A percentile compares a stretch with the other conserved stretches of the same genome.
Evolutionary conservation across 106 monocot genomes (phyloP).

Genomic region (Acorus gramineus): DNA sequence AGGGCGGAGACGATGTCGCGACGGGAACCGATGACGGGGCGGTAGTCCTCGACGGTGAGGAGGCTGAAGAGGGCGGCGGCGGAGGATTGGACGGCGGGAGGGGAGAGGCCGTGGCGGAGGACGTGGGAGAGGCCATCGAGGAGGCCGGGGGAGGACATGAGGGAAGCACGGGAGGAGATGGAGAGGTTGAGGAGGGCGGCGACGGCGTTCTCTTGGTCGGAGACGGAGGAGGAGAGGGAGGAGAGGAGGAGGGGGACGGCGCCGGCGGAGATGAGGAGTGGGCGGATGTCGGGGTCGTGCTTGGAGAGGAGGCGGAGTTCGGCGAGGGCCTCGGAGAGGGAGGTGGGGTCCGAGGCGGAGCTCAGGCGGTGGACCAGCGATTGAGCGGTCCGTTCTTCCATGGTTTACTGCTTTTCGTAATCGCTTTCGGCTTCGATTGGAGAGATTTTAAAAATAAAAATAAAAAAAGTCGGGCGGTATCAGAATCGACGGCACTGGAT

Average conservation of each 20-base stretch:
- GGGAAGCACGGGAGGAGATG: slow-evolving; percentile 37
- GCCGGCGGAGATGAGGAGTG: slow-evolving; percentile 47
- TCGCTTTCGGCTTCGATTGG: no score
- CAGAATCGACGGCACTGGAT: no score
- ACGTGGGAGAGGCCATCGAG: slow-evolving; percentile 45
- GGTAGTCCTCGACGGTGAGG: slow-evolving; percentile 53
- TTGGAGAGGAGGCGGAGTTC: slow-evolving; percentile 50
- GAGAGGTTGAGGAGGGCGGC: slow-evolving; percentile 76
- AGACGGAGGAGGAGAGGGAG: not conserved
- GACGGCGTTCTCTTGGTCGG: slow-evolving; percentile 34
- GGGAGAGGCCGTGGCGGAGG: slow-evolving; percentile 13
- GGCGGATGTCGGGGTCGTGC: slow-evolving; percentile 49
- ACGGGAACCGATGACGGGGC: slow-evolving; percentile 51
- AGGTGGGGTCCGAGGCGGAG: slow-evolving; percentile 7
- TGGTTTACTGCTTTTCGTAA: no score
- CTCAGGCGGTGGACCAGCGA: slow-evolving; percentile 26
- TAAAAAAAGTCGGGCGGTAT: no score
- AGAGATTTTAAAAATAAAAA: no score
- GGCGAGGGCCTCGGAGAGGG: slow-evolving; percentile 17
- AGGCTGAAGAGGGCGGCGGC: slow-evolving; percentile 70
- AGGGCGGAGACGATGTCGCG: slow-evolving; percentile 16
- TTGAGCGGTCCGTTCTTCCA: slow-evolving; percentile 16
- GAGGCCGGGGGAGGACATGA: slow-evolving; percentile 61
- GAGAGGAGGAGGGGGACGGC: slow-evolving; percentile 38
- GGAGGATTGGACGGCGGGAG: slow-evolving; percentile 38